Percentiles rank a stretch among this genome's conserved stretches.
These are phyloP conservation scores for Pseudonitzschia pungens DNA, from an alignment of 108 stramenopile genomes.

Conservation along the genomic window DNA sequence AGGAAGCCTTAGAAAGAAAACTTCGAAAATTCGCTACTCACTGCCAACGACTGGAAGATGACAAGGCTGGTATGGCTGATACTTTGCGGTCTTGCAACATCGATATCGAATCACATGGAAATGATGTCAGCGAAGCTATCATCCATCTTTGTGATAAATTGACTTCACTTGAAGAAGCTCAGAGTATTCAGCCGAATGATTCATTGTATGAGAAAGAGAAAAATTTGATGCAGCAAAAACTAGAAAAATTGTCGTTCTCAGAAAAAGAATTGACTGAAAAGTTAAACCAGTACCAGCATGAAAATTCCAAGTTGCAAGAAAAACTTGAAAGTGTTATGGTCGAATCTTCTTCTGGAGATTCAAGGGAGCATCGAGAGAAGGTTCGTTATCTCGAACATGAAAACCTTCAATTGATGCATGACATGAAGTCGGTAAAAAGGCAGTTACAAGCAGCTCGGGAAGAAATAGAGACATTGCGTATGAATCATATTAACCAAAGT, in stretches of 20 bases:
- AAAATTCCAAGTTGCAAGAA: constrained; percentile 40
- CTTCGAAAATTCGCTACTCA: constrained; percentile 77
- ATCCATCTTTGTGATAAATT: constrained; percentile 62
- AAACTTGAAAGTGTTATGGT: constrained; percentile 32
- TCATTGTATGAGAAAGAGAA: constrained; percentile 30
- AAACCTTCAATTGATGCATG: constrained; percentile 81
- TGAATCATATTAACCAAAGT: constrained; percentile 35
- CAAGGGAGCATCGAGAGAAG: constrained; percentile 53
- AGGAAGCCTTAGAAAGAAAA: constrained; percentile 76
- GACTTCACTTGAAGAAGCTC: constrained; percentile 44
- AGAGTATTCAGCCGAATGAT: neutral
- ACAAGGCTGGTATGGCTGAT: constrained; percentile 61
- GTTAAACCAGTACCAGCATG: constrained; percentile 40
- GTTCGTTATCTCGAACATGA: constrained; percentile 79
- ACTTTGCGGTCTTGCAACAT: constrained; percentile 46
- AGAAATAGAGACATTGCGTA: constrained; percentile 50
- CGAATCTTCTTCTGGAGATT: constrained; percentile 34
- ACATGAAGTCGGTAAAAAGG: constrained; percentile 66
- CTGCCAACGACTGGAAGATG: constrained; percentile 72
- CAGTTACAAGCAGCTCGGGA: constrained; percentile 49
- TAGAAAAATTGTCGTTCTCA: constrained; percentile 30
- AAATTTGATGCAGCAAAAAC: constrained; percentile 37
- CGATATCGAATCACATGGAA: constrained; percentile 29
- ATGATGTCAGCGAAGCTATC: constrained; percentile 59
- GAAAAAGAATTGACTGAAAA: constrained; percentile 41